Conservation (phyloP, 2,329 filamentous ascomycete species). For the Thielaviopsis punctulata region DNA sequence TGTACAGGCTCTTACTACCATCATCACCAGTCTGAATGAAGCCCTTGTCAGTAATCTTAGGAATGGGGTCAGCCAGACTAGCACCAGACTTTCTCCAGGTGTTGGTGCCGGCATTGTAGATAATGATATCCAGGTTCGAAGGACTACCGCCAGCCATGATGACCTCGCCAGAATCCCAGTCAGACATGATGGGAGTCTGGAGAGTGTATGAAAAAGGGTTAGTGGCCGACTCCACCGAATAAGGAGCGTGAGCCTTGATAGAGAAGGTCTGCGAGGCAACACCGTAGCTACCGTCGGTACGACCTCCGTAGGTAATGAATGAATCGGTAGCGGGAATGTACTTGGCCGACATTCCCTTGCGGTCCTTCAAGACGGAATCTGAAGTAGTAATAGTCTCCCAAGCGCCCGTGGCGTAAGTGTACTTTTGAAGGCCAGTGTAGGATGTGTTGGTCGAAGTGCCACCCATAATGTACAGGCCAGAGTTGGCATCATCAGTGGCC, state of each 20-base stretch:
- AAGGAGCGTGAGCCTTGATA: constrained; percentile 49
- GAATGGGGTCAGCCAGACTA: constrained; percentile 41
- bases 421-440: constrained; percentile 63
- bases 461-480: constrained; percentile 66
- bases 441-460: constrained; percentile 36
- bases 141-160: constrained; percentile 55
- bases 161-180: constrained; percentile 54
- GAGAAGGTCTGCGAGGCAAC: constrained; percentile 60
- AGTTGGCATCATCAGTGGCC: constrained; percentile 37
- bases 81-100: constrained; percentile 54
- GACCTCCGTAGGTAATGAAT: constrained; percentile 69
- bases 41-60: constrained; percentile 42
- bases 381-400: constrained; percentile 32
- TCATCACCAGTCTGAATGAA: constrained; percentile 55
- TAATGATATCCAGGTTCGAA: constrained; percentile 48
- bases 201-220: constrained; percentile 12
- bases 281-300: constrained; percentile 37
- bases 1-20: constrained; percentile 59
- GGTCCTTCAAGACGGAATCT: constrained; percentile 43
- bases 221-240: constrained; percentile 30
- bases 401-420: constrained; percentile 33
- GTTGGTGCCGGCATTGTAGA: constrained; percentile 41
- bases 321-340: constrained; percentile 54
- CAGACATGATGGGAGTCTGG: constrained; percentile 46
- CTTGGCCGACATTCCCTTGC: constrained; percentile 55